A percentile compares a stretch with the other conserved stretches of the same genome.
These are phyloP conservation scores for Gossypium mustelinum DNA, from an alignment of 345 rosid species.

Conservation along the genomic window DNA sequence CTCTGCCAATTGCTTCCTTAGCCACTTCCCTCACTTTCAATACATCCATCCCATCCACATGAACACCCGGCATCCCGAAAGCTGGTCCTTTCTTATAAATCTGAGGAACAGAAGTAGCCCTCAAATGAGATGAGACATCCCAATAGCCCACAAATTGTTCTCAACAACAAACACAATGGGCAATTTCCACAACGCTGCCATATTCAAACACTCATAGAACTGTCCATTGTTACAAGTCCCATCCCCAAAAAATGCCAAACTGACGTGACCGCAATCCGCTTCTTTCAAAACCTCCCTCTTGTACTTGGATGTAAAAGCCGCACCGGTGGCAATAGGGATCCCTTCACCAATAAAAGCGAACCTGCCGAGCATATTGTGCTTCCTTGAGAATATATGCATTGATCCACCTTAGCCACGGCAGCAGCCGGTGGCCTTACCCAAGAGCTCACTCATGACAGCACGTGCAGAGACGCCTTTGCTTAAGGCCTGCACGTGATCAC, in stretches of 20 bases:
- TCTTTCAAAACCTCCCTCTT: constrained; percentile 66
- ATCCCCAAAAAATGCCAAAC: constrained; percentile 75
- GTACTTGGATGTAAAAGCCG: constrained; percentile 64
- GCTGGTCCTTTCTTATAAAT: constrained; percentile 89
- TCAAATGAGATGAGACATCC: constrained; percentile 79
- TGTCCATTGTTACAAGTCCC: constrained; percentile 85
- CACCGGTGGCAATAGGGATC: constrained; percentile 76
- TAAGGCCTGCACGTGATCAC: constrained; percentile 79
- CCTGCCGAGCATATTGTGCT: constrained; percentile 79
- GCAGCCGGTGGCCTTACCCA: constrained; percentile 72
- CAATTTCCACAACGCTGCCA: constrained; percentile 75
- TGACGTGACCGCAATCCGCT: constrained; percentile 49
- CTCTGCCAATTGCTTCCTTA: constrained; percentile 64
- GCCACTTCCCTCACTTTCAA: constrained; percentile 82
- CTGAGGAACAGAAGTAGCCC: constrained; percentile 76
- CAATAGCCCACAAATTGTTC: constrained; percentile 86
- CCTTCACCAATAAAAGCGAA: constrained; percentile 86
- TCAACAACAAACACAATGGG: constrained; percentile 85
- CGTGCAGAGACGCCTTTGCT: constrained; percentile 84
- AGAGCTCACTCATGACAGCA: constrained; percentile 79
- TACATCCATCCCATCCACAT: constrained; percentile 92
- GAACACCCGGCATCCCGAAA: constrained; percentile 79
- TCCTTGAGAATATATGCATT: constrained; percentile 86
- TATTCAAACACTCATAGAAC: constrained; percentile 79
- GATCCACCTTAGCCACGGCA: constrained; percentile 88